phyloP scores from a whole-genome alignment of 2,329 filamentous ascomycete species.

The Xylaria hypoxylon region DNA sequence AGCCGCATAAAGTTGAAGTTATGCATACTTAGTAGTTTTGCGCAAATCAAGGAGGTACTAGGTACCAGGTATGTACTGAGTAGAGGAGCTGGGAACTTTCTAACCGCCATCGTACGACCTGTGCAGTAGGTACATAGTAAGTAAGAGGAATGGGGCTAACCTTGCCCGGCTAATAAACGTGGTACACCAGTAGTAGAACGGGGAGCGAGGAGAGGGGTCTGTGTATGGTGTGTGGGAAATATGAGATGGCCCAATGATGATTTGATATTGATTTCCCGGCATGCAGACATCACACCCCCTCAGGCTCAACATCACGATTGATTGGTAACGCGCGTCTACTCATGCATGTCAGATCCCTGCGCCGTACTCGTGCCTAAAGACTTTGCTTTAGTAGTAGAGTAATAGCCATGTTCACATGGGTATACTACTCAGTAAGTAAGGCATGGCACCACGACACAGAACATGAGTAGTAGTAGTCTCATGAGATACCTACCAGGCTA shows the following conservation, averaged over 20 bases:
- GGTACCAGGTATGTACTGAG: too few species aligned
- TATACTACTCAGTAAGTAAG: too few species aligned
- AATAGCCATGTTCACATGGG: too few species aligned
- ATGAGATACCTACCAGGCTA: too few species aligned
- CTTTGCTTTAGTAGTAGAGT: not conserved
- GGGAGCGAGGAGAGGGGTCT: constrained; percentile 24
- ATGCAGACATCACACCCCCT: constrained; percentile 21
- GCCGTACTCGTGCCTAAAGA: constrained; percentile 1
- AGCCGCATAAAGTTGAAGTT: not conserved
- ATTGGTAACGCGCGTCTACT: constrained; percentile 33
- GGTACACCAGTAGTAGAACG: too few species aligned
- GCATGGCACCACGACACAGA: too few species aligned
- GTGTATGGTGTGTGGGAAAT: not conserved
- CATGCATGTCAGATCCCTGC: constrained; percentile 20
- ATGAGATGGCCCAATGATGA: constrained; percentile 11
- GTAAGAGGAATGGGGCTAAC: not conserved
- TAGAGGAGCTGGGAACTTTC: not conserved
- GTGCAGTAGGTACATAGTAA: constrained; percentile 24
- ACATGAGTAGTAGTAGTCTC: too few species aligned
- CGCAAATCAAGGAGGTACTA: too few species aligned
- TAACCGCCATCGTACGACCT: constrained; percentile 17
- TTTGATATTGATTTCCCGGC: constrained; percentile 24
- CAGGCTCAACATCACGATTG: constrained; percentile 8
- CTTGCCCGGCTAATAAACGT: constrained; percentile 22
- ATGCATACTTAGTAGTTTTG: too few species aligned